These are phyloP conservation scores for Nowakowskiella sp. DNA, from an alignment of 192 early-diverging fungal species.

Conservation along the genomic window DNA sequence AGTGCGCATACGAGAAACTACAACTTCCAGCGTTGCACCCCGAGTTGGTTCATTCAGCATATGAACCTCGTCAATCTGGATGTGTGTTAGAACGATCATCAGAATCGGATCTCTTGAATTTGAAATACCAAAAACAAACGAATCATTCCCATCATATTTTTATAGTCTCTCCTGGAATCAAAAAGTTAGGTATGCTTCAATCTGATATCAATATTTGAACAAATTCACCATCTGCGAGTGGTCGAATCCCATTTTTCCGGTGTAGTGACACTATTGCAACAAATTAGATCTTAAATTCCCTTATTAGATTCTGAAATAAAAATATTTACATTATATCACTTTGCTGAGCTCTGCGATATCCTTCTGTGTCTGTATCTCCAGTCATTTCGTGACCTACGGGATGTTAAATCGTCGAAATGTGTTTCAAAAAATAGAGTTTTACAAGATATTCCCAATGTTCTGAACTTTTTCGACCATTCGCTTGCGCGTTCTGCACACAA, in stretches of 20 bases:
- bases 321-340: slow-evolving; percentile 34
- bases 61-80: slow-evolving; percentile 72
- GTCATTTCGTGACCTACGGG: slow-evolving; percentile 61
- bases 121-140: slow-evolving; percentile 14
- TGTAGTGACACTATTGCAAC: slow-evolving; percentile 48
- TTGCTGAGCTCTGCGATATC: slow-evolving; percentile 35
- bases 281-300: slow-evolving; percentile 5
- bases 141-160: slow-evolving; percentile 24
- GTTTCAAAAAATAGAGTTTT: neutral
- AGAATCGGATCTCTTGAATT: neutral
- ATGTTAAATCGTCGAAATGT: slow-evolving; percentile 1
- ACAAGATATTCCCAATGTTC: slow-evolving; percentile 35
- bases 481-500: slow-evolving; percentile 50
- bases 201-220: slow-evolving; percentile 16
- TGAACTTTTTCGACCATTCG: slow-evolving; percentile 59
- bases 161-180: slow-evolving; percentile 24
- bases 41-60: slow-evolving; percentile 50
- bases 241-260: slow-evolving; percentile 75
- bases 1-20: slow-evolving; percentile 43
- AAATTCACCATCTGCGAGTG: slow-evolving; percentile 48
- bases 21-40: slow-evolving; percentile 66
- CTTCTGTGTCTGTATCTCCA: slow-evolving; percentile 46
- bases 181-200: neutral
- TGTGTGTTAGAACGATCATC: neutral
- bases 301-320: slow-evolving; percentile 1